Evolutionary conservation across 139 green algal species (phyloP).

Genomic region (Tetraselmis striata): DNA sequence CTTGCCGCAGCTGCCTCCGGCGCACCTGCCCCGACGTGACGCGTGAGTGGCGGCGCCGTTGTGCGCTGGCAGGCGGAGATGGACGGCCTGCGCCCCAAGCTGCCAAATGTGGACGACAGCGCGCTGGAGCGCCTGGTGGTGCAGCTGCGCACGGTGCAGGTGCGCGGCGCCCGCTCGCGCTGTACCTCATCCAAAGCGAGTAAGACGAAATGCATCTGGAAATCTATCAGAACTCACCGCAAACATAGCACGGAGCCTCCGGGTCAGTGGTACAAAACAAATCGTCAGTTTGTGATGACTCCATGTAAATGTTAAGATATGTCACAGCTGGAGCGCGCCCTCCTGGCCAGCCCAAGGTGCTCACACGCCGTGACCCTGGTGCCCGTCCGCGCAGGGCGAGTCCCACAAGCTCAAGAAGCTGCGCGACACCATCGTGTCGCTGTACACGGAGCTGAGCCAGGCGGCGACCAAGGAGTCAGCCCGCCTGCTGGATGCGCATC

Average conservation of each 20-base stretch:
- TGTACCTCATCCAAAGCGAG: neutral
- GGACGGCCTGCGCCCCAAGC: neutral
- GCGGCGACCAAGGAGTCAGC: neutral
- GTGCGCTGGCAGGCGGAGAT: no score
- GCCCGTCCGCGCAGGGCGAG: neutral
- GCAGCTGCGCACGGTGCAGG: constrained; percentile 4
- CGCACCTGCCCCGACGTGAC: no score
- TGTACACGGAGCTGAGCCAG: neutral
- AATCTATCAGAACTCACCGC: no score
- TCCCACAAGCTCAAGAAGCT: neutral
- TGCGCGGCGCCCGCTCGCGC: neutral
- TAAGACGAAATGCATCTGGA: neutral
- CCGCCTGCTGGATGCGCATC: neutral
- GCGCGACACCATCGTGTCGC: neutral
- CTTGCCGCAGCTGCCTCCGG: no score
- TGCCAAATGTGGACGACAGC: neutral
- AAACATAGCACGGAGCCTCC: no score
- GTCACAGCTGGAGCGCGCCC: no score
- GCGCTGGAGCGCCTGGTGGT: neutral
- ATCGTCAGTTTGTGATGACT: no score
- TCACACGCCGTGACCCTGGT: no score
- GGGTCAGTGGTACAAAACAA: no score
- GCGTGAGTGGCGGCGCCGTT: no score
- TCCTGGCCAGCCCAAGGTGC: no score
- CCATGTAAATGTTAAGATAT: no score